These are phyloP conservation scores for Desmodesmus armatus DNA, from an alignment of 139 green algal genomes.

Conservation along the genomic window DNA sequence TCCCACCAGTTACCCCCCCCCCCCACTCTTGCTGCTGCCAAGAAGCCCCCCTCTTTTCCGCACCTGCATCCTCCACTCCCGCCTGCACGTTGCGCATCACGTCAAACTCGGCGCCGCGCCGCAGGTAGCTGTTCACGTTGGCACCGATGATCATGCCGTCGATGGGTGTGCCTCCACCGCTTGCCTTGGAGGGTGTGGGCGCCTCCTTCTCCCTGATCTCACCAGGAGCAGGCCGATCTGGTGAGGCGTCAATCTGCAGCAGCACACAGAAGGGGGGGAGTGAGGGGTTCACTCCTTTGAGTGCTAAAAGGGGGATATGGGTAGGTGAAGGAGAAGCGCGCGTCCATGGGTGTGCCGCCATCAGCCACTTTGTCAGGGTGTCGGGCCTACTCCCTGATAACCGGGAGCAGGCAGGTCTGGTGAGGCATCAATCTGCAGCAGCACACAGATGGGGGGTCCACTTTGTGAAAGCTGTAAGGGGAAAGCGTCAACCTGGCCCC, in stretches of 20 bases:
- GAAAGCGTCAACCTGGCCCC: too few species aligned
- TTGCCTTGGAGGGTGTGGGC: slow-evolving; percentile 18
- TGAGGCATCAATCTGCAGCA: slow-evolving; percentile 22
- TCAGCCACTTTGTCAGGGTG: slow-evolving; percentile 14
- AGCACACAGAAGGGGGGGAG: too few species aligned
- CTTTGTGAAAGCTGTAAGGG: too few species aligned
- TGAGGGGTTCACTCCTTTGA: too few species aligned
- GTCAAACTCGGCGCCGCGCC: slow-evolving; percentile 81
- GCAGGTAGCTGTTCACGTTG: slow-evolving; percentile 82
- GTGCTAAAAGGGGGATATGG: too few species aligned
- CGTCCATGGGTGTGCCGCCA: slow-evolving; percentile 48
- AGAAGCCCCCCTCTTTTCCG: too few species aligned
- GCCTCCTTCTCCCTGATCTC: slow-evolving; percentile 20
- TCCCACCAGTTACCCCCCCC: not conserved
- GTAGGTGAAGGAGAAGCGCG: too few species aligned
- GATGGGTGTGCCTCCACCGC: slow-evolving; percentile 42
- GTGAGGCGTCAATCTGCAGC: slow-evolving; percentile 23
- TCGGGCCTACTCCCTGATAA: slow-evolving; percentile 20
- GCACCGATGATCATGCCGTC: slow-evolving; percentile 65
- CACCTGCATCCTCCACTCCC: slow-evolving; percentile 74
- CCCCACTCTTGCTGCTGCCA: slow-evolving; percentile 18
- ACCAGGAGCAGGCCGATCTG: slow-evolving; percentile 36
- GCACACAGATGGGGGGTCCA: too few species aligned
- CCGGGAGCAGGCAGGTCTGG: slow-evolving; percentile 37
- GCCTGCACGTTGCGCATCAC: slow-evolving; percentile 89